Percentiles rank a stretch among this genome's conserved stretches.
Conservation (phyloP, 495 filamentous ascomycete species). For the Penicillium verhagenii region DNA sequence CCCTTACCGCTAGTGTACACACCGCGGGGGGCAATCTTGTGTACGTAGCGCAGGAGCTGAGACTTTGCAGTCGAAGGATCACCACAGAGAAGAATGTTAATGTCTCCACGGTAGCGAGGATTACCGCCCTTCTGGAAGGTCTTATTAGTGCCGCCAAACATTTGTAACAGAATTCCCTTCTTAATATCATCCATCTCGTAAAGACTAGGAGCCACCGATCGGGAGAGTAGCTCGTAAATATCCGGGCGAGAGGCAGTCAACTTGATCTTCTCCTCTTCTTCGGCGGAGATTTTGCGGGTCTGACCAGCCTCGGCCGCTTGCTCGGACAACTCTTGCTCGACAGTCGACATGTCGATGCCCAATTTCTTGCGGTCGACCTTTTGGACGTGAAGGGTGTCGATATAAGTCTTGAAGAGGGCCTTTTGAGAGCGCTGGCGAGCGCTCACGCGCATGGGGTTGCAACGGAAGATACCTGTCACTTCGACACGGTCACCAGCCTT, state of each 20-base stretch:
- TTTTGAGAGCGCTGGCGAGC: slow-evolving; percentile 90
- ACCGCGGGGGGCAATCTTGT: slow-evolving; percentile 95
- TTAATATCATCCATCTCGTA: slow-evolving; percentile 99
- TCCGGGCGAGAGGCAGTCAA: slow-evolving; percentile 77
- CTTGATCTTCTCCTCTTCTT: slow-evolving; percentile 88
- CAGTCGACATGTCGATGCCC: slow-evolving; percentile 85
- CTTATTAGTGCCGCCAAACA: slow-evolving; percentile 99
- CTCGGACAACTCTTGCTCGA: slow-evolving; percentile 80
- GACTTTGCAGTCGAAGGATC: slow-evolving; percentile 97
- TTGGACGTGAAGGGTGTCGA: slow-evolving; percentile 93
- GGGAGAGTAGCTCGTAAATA: slow-evolving; percentile 89
- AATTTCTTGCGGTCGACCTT: slow-evolving; percentile 93
- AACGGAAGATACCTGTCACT: slow-evolving; percentile 95
- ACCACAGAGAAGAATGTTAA: slow-evolving; percentile 94
- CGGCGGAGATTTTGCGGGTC: slow-evolving; percentile 77
- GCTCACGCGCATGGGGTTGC: slow-evolving; percentile 92
- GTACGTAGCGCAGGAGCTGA: slow-evolving; percentile 88
- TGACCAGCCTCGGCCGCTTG: slow-evolving; percentile 76
- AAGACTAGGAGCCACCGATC: slow-evolving; percentile 89
- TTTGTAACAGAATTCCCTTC: slow-evolving; percentile 93
- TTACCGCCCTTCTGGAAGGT: slow-evolving; percentile 94
- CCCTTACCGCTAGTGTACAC: slow-evolving; percentile 98
- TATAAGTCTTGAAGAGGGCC: slow-evolving; percentile 94
- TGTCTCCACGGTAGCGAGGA: slow-evolving; percentile 93
- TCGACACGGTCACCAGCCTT: slow-evolving; percentile 96